A percentile compares a stretch with the other conserved stretches of the same genome.
Evolutionary conservation across 2,329 filamentous ascomycete genomes (phyloP).

Genomic region (Calonectria fujianensis): DNA sequence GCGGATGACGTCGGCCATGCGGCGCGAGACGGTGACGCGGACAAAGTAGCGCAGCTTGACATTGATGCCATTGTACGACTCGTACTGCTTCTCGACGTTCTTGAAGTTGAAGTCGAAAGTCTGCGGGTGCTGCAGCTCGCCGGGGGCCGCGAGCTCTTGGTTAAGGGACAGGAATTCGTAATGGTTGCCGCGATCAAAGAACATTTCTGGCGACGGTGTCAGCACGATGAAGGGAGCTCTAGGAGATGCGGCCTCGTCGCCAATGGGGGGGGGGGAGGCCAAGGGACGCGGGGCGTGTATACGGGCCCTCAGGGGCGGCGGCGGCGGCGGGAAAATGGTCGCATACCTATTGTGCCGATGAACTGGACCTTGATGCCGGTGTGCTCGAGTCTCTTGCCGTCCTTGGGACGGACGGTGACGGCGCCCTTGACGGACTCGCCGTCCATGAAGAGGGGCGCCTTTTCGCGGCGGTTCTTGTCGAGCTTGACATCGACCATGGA

Average conservation of each 20-base stretch:
- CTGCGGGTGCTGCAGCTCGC: constrained; percentile 98
- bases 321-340: constrained; percentile 29
- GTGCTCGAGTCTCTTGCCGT: constrained; percentile 98
- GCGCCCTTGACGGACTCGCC: constrained; percentile 98
- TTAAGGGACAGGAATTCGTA: constrained; percentile 99
- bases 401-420: constrained; percentile 96
- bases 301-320: constrained; percentile 38
- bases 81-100: constrained; percentile 99
- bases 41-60: constrained; percentile 99
- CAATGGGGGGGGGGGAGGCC: constrained; percentile 21
- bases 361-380: constrained; percentile 99
- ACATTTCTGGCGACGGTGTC: constrained; percentile 85
- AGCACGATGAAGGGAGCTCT: constrained; percentile 35
- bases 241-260: neutral
- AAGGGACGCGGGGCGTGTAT: constrained; percentile 27
- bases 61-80: constrained; percentile 99
- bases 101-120: constrained; percentile 99
- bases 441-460: constrained; percentile 97
- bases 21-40: constrained; percentile 94
- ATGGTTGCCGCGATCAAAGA: constrained; percentile 99
- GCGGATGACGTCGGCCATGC: constrained; percentile 98
- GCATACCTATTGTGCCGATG: constrained; percentile 94
- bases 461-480: constrained; percentile 97
- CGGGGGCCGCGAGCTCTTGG: constrained; percentile 96
- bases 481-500: constrained; percentile 98